Evolutionary conservation across 176 grass and related monocot species (phyloP).

Genomic region (Musa troglodytarum): DNA sequence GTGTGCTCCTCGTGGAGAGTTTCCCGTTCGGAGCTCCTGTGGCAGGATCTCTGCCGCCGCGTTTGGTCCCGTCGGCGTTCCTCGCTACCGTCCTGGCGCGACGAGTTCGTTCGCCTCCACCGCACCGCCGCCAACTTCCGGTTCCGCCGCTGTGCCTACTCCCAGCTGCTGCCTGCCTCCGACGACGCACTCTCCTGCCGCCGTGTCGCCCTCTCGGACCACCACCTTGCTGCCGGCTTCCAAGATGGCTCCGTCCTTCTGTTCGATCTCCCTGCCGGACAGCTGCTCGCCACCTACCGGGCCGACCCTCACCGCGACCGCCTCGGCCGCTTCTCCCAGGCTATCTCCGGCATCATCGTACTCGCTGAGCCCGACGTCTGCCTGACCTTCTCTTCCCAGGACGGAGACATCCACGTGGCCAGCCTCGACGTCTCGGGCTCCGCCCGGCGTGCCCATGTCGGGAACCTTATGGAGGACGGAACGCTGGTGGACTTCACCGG

Average conservation of each 20-base stretch:
- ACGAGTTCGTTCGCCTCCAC: constrained; percentile 29
- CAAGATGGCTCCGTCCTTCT: constrained; percentile 26
- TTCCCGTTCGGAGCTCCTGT: constrained; percentile 29
- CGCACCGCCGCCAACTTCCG: constrained; percentile 25
- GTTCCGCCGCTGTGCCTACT: constrained; percentile 14
- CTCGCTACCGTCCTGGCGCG: constrained; percentile 14
- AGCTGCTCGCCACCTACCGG: constrained; percentile 7
- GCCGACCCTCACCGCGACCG: constrained; percentile 18
- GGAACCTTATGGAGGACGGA: constrained; percentile 30
- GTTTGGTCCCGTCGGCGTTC: constrained; percentile 17
- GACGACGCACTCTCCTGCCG: constrained; percentile 20
- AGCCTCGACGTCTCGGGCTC: not conserved
- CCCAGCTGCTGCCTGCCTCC: constrained; percentile 16
- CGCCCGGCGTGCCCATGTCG: constrained; percentile 8
- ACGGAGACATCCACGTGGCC: constrained; percentile 25
- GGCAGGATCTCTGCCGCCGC: constrained; percentile 18
- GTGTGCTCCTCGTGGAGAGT: constrained; percentile 29
- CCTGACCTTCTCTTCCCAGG: constrained; percentile 15
- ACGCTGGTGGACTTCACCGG: constrained; percentile 31
- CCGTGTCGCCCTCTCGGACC: constrained; percentile 20
- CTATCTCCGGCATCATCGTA: constrained; percentile 22
- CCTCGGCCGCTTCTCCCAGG: constrained; percentile 25
- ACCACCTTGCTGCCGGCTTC: constrained; percentile 20
- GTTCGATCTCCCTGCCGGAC: constrained; percentile 21
- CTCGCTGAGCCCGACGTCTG: constrained; percentile 11